Conservation (phyloP, 2,329 filamentous ascomycete genomes). For the Paecilomyces variotii region DNA sequence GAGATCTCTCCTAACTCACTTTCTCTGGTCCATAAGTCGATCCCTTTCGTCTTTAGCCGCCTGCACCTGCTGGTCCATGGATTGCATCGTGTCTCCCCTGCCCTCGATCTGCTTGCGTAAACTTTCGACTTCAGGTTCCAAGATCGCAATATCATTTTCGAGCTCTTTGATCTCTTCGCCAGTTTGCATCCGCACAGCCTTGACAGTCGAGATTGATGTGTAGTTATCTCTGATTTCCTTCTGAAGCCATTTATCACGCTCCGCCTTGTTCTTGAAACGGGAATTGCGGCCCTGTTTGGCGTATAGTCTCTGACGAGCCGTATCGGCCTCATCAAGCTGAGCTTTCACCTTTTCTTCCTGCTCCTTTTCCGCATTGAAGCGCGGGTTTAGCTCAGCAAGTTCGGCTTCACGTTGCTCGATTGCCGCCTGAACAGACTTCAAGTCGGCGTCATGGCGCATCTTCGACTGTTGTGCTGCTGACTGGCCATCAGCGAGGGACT, state of each 20-base stretch:
- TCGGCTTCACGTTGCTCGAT: constrained; percentile 72
- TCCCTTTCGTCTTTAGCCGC: constrained; percentile 71
- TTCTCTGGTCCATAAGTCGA: constrained; percentile 74
- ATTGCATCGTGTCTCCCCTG: constrained; percentile 65
- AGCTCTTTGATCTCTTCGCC: constrained; percentile 72
- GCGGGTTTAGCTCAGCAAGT: constrained; percentile 64
- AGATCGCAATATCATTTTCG: constrained; percentile 59
- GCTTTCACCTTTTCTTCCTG: constrained; percentile 64
- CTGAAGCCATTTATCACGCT: constrained; percentile 76
- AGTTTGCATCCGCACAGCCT: constrained; percentile 75
- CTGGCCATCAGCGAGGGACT: constrained; percentile 74
- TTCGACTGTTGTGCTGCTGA: constrained; percentile 67
- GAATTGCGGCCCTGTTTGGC: constrained; percentile 86
- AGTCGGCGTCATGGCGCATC: constrained; percentile 60
- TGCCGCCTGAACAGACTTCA: constrained; percentile 63
- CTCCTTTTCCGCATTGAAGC: constrained; percentile 64
- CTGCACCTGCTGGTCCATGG: constrained; percentile 65
- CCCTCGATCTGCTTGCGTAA: constrained; percentile 68
- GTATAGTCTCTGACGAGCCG: constrained; percentile 68
- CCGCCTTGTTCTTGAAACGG: constrained; percentile 78
- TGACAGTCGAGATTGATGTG: constrained; percentile 66
- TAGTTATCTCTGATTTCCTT: constrained; percentile 75
- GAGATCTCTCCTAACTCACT: constrained; percentile 32
- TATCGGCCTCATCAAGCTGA: constrained; percentile 68
- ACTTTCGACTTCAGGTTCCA: constrained; percentile 64